phyloP scores from a whole-genome alignment of 257 asterid genomes.

The Knoxia roxburghii region DNA sequence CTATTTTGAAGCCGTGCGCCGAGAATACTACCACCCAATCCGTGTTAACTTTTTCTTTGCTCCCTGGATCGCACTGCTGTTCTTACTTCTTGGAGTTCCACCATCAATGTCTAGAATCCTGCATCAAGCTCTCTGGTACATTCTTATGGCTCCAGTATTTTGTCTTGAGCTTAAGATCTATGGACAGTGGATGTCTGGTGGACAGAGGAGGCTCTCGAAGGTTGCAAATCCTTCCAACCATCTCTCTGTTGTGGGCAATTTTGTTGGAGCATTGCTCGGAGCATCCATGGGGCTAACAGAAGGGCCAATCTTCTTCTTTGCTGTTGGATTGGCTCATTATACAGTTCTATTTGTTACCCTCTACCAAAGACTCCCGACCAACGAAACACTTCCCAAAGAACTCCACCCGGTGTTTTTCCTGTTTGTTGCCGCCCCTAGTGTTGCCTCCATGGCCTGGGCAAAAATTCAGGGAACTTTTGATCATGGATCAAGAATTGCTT shows the following conservation, averaged over 20 bases:
- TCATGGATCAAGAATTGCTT: conserved; percentile 56
- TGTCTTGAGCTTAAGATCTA: conserved; percentile 72
- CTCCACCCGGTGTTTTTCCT: conserved; percentile 93
- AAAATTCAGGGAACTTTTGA: conserved; percentile 69
- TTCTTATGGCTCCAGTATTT: conserved; percentile 67
- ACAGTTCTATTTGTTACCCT: conserved; percentile 74
- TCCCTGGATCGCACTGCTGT: conserved; percentile 70
- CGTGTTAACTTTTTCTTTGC: conserved; percentile 95
- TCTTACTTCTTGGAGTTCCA: conserved; percentile 62
- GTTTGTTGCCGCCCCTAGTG: conserved; percentile 88
- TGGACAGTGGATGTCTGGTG: conserved; percentile 98
- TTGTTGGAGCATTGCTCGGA: conserved; percentile 86
- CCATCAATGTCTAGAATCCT: conserved; percentile 34
- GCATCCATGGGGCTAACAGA: conserved; percentile 84
- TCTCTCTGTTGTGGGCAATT: conserved; percentile 70
- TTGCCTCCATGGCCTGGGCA: conserved; percentile 96
- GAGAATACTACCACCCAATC: conserved; percentile 87
- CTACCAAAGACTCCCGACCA: conserved; percentile 90
- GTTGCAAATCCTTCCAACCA: conserved; percentile 94
- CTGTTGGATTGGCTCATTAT: conserved; percentile 92
- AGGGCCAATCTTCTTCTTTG: conserved; percentile 85
- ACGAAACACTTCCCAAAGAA: conserved; percentile 82
- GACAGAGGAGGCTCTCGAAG: conserved; percentile 73
- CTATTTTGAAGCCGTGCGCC: conserved; percentile 92
- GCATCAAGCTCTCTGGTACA: conserved; percentile 51